Conservation (phyloP, 1,284 basidiomycete genomes). For the Moniliophthora roreri region DNA sequence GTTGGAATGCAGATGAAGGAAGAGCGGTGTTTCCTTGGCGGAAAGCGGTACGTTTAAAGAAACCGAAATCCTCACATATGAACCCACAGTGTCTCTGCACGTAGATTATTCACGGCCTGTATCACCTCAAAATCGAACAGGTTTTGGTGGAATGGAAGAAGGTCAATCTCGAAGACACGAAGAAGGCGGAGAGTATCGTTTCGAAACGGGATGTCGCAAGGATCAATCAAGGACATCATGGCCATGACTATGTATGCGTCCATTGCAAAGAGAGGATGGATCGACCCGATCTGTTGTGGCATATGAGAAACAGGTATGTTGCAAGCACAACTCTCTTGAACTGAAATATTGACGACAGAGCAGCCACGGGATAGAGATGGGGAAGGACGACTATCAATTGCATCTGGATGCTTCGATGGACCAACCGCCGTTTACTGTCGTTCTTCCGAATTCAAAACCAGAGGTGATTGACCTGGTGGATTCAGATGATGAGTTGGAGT, state of each 20-base stretch:
- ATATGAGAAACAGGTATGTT: too few relatives aligned
- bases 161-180: slow-evolving; percentile 11
- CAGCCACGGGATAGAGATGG: too few relatives aligned
- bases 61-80: background rate
- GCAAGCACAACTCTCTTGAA: too few relatives aligned
- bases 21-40: slow-evolving; percentile 17
- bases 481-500: background rate
- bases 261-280: too few relatives aligned
- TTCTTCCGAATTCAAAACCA: slow-evolving; percentile 9
- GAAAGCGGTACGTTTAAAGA: slow-evolving; percentile 13
- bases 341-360: too few relatives aligned
- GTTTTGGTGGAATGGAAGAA: slow-evolving; percentile 5
- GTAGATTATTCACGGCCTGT: slow-evolving; percentile 20
- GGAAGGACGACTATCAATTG: slow-evolving; percentile 16
- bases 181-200: slow-evolving; percentile 11
- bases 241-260: too few relatives aligned
- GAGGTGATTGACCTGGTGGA: background rate
- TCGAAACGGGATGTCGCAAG: slow-evolving; percentile 8
- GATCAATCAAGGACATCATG: background rate
- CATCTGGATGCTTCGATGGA: slow-evolving; percentile 20
- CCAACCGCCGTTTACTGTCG: slow-evolving; percentile 16
- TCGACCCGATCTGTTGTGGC: too few relatives aligned
- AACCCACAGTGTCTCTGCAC: background rate
- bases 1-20: slow-evolving; percentile 12
- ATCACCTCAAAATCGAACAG: slow-evolving; percentile 10